Conservation (phyloP, 345 rosid species). For the Jatropha curcas region DNA sequence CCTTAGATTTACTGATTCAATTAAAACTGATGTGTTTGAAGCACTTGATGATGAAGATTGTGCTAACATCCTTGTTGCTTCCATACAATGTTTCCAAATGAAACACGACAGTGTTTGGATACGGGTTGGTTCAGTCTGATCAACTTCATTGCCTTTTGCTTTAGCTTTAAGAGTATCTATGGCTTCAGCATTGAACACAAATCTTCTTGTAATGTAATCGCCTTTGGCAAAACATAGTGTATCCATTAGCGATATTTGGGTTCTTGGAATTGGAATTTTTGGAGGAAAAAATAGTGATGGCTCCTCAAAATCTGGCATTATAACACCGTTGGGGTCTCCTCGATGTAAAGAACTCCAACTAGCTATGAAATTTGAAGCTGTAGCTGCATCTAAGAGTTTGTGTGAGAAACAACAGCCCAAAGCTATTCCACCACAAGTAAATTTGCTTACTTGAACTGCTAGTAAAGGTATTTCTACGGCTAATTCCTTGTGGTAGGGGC, state of each 20-base stretch:
- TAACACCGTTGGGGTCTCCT: background rate
- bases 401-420: background rate
- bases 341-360: constrained; percentile 3
- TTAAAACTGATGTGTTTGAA: constrained; percentile 11
- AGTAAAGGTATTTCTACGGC: background rate
- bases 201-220: constrained; percentile 13
- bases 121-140: background rate
- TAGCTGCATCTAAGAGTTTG: constrained; percentile 12
- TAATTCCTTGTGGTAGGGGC: background rate
- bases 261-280: constrained; percentile 1
- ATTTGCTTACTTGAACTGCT: background rate
- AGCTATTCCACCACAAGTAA: constrained; percentile 22
- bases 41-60: background rate
- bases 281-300: constrained; percentile 16
- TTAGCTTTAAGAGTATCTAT: background rate
- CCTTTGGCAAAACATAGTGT: constrained; percentile 14
- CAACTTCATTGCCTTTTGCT: background rate
- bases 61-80: constrained; percentile 12
- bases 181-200: background rate
- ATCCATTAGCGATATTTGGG: constrained; percentile 11
- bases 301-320: constrained; percentile 1
- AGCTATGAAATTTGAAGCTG: background rate
- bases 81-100: constrained; percentile 19
- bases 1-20: constrained; percentile 22
- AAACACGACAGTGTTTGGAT: constrained; percentile 4